Evolutionary conservation across 331 rosid species (phyloP).

Genomic region (Malus hybrid): DNA sequence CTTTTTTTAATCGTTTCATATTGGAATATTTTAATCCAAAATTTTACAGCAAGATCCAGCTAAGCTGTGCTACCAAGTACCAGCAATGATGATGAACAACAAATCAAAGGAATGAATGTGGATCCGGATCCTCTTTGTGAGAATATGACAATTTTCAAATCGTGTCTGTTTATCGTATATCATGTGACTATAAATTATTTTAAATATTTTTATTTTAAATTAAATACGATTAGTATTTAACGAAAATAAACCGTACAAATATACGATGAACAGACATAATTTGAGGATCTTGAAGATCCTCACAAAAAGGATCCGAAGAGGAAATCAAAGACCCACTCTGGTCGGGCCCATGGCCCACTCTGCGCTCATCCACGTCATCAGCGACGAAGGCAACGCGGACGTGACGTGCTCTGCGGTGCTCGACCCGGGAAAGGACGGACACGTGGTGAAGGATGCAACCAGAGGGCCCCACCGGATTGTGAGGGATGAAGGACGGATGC

Average conservation of each 20-base stretch:
- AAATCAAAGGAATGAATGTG: not conserved
- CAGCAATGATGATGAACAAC: not conserved
- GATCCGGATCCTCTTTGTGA: too few relatives aligned
- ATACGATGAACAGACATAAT: too few relatives aligned
- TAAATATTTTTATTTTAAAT: too few relatives aligned
- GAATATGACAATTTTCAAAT: too few relatives aligned
- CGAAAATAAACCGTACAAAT: too few relatives aligned
- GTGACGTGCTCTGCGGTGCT: constrained; percentile 23
- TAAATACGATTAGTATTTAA: too few relatives aligned
- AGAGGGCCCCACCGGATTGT: constrained; percentile 8
- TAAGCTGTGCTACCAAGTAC: not conserved
- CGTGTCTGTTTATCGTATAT: too few relatives aligned
- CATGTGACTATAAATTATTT: too few relatives aligned
- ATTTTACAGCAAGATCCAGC: constrained; percentile 12
- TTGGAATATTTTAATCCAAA: not conserved
- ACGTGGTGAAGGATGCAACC: constrained; percentile 26
- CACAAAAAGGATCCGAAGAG: too few relatives aligned
- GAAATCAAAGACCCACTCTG: too few relatives aligned
- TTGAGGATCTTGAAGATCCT: too few relatives aligned
- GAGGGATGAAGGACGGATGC: not conserved
- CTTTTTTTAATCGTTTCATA: not conserved
- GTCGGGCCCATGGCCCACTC: not conserved
- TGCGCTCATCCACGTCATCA: constrained; percentile 17
- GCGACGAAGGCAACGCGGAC: not conserved
- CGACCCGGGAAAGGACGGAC: constrained; percentile 7